Conservation (phyloP, 371 early-diverging fungal species). For the Mucor circinelloides region DNA sequence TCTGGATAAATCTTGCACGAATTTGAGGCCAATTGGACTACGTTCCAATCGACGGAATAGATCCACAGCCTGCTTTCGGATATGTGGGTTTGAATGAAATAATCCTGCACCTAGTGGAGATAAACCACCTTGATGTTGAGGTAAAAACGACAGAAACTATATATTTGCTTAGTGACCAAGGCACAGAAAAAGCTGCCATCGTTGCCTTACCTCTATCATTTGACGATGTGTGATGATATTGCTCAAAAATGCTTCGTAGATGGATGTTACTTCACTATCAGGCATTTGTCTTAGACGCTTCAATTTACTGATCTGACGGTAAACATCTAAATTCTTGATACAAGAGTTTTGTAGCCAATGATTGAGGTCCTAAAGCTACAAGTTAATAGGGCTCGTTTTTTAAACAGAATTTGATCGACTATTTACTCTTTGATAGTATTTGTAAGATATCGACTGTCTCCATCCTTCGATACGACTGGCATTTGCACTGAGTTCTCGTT, state of each 20-base stretch:
- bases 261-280: conserved; percentile 64
- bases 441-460: conserved; percentile 71
- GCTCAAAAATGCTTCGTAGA: conserved; percentile 68
- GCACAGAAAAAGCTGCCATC: neutral
- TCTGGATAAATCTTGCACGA: conserved; percentile 43
- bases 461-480: conserved; percentile 87
- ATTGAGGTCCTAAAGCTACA: conserved; percentile 53
- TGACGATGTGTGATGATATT: conserved; percentile 71
- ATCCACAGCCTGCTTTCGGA: conserved; percentile 65
- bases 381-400: neutral
- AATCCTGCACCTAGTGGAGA: conserved; percentile 81
- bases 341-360: conserved; percentile 54
- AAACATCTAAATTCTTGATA: conserved; percentile 70
- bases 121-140: conserved; percentile 83
- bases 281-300: conserved; percentile 59
- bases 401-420: neutral
- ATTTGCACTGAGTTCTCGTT: conserved; percentile 70
- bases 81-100: conserved; percentile 70
- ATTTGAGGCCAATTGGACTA: conserved; percentile 59
- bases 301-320: conserved; percentile 68
- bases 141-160: conserved; percentile 76
- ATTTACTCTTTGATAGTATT: conserved; percentile 60
- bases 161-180: neutral
- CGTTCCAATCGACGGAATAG: conserved; percentile 67
- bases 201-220: conserved; percentile 73